phyloP scores from a whole-genome alignment of 1,284 basidiomycete genomes.

The Rhodotorula mucilaginosa region DNA sequence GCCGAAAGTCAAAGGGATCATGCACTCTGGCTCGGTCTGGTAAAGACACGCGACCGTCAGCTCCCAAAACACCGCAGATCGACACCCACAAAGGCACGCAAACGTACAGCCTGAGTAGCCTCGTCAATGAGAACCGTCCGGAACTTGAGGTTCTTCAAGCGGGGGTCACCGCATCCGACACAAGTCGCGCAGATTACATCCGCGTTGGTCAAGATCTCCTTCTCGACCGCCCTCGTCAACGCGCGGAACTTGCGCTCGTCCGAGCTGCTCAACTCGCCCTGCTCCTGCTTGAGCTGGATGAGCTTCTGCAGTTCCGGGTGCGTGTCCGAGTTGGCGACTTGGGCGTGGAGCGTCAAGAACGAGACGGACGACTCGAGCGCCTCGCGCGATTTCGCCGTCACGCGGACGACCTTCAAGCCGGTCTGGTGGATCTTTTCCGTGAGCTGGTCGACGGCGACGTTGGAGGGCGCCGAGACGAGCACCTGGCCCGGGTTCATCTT shows the following conservation, averaged over 20 bases:
- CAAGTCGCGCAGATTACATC: conserved; percentile 99
- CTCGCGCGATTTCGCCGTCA: conserved; percentile 96
- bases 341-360: conserved; percentile 93
- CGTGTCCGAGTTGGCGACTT: conserved; percentile 86
- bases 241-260: conserved; percentile 98
- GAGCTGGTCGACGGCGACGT: conserved; percentile 98
- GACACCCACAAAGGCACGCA: too few species aligned
- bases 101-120: conserved; percentile 88
- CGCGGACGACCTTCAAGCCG: conserved; percentile 93
- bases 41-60: too few species aligned
- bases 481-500: conserved; percentile 99
- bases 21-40: conserved; percentile 70
- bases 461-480: conserved; percentile 96
- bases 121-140: conserved; percentile 98
- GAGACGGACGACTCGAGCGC: conserved; percentile 89
- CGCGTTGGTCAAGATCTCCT: conserved; percentile 89
- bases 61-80: conserved; percentile 1
- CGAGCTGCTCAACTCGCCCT: conserved; percentile 91
- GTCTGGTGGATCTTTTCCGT: conserved; percentile 98
- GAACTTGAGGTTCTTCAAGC: conserved; percentile 94
- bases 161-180: conserved; percentile 94
- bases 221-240: conserved; percentile 89
- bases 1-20: conserved; percentile 97
- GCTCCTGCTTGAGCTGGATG: conserved; percentile 94
- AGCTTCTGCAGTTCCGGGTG: conserved; percentile 95